Conservation (phyloP, 2,329 filamentous ascomycete species). For the Aureobasidium mangrovei region DNA sequence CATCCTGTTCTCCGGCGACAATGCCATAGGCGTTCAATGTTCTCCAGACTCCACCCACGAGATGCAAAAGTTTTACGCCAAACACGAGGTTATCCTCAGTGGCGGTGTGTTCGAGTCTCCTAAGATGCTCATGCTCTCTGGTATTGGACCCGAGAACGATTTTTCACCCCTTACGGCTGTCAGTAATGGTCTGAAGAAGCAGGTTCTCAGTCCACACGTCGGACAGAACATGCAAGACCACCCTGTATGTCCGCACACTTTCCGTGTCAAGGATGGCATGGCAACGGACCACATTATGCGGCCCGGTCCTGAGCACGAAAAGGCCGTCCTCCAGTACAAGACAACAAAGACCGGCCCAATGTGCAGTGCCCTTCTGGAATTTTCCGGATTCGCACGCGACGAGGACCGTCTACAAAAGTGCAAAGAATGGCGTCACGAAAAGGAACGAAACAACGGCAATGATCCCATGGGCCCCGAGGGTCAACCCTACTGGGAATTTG, state of each 20-base stretch:
- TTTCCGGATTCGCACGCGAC: constrained; percentile 50
- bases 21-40: neutral
- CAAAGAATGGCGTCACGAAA: constrained; percentile 39
- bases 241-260: constrained; percentile 2
- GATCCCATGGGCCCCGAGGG: constrained; percentile 24
- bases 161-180: constrained; percentile 14
- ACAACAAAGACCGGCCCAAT: constrained; percentile 17
- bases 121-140: constrained; percentile 46
- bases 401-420: constrained; percentile 45
- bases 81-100: constrained; percentile 41
- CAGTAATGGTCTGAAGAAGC: constrained; percentile 29
- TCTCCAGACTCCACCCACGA: neutral
- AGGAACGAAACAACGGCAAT: constrained; percentile 27
- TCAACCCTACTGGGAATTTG: constrained; percentile 29
- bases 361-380: constrained; percentile 36
- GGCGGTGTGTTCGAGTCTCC: constrained; percentile 48
- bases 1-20: neutral
- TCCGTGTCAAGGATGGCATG: constrained; percentile 33
- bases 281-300: constrained; percentile 33
- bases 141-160: constrained; percentile 34
- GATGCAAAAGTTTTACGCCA: constrained; percentile 27
- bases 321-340: constrained; percentile 15
- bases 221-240: constrained; percentile 26
- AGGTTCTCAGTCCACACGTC: constrained; percentile 20
- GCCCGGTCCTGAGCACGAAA: constrained; percentile 26